phyloP scores from a whole-genome alignment of 371 early-diverging fungal species.

The Entomophthora muscae region DNA sequence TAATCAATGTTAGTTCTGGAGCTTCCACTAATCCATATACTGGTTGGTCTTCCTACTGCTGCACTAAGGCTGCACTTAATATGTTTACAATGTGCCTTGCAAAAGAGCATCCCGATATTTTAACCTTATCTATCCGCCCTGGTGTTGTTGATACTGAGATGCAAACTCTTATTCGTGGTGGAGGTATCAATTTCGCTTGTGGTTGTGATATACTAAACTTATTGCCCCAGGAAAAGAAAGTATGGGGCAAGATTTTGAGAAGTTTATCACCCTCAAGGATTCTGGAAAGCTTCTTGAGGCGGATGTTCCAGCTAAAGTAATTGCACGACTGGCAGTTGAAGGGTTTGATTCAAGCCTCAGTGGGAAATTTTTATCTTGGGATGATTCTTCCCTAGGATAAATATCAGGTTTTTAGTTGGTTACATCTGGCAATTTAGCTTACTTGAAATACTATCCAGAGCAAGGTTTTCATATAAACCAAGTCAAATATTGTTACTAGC shows the following conservation, averaged over 20 bases:
- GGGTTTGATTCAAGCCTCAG: conserved; percentile 12
- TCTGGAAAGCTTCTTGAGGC: conserved; percentile 14
- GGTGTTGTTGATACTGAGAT: conserved; percentile 84
- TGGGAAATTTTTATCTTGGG: conserved; percentile 17
- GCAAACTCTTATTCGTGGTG: conserved; percentile 44
- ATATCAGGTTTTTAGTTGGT: no score
- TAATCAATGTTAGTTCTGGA: conserved; percentile 8
- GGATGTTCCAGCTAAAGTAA: conserved; percentile 17
- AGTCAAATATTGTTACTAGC: no score
- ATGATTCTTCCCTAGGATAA: conserved; percentile 5
- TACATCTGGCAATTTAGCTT: no score
- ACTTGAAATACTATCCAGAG: no score
- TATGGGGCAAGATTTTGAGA: conserved; percentile 12
- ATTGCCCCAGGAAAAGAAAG: conserved; percentile 12
- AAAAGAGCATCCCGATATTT: conserved; percentile 53
- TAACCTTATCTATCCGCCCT: conserved; percentile 55
- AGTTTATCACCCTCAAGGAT: conserved; percentile 13
- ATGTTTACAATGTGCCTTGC: conserved; percentile 47
- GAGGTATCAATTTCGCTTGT: conserved; percentile 17
- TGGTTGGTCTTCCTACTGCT: conserved; percentile 5
- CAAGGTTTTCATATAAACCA: no score
- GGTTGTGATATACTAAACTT: not conserved
- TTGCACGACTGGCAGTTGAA: conserved; percentile 17
- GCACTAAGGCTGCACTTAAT: conserved; percentile 66
- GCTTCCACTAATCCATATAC: not conserved